A percentile compares a stretch with the other conserved stretches of the same genome.
Conservation (phyloP, 1,284 basidiomycete species). For the Stereum hirsutum region DNA sequence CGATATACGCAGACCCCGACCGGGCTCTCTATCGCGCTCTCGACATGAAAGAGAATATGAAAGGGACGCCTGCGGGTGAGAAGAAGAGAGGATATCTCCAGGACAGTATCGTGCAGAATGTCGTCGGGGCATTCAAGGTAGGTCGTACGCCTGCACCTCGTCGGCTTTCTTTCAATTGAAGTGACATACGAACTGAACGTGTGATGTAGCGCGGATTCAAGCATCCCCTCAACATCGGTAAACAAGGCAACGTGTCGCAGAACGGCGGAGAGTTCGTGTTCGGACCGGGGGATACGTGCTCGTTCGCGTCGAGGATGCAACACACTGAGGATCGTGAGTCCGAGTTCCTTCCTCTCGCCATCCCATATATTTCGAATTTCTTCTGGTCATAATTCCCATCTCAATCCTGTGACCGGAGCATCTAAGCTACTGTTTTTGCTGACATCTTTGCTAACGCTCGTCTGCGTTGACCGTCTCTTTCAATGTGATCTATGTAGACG, state of each 20-base stretch:
- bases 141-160: too few species aligned
- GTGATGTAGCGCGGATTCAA: constrained; percentile 31
- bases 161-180: not conserved
- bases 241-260: constrained; percentile 50
- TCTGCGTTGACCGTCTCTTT: too few species aligned
- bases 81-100: constrained; percentile 38
- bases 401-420: too few species aligned
- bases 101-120: constrained; percentile 20
- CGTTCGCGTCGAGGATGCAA: constrained; percentile 45
- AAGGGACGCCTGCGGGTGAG: constrained; percentile 34
- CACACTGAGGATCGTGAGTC: constrained; percentile 55
- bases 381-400: too few species aligned
- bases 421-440: not conserved
- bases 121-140: constrained; percentile 39
- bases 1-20: constrained; percentile 51
- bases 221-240: constrained; percentile 38
- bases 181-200: too few species aligned
- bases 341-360: not conserved
- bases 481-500: too few species aligned
- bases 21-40: constrained; percentile 42
- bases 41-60: constrained; percentile 40
- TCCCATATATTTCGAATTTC: too few species aligned
- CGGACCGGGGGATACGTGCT: constrained; percentile 38
- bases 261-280: constrained; percentile 56
- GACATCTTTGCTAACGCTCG: too few species aligned